These are phyloP conservation scores for Neurospora pannonica DNA, from an alignment of 495 filamentous ascomycete genomes.

Conservation along the genomic window DNA sequence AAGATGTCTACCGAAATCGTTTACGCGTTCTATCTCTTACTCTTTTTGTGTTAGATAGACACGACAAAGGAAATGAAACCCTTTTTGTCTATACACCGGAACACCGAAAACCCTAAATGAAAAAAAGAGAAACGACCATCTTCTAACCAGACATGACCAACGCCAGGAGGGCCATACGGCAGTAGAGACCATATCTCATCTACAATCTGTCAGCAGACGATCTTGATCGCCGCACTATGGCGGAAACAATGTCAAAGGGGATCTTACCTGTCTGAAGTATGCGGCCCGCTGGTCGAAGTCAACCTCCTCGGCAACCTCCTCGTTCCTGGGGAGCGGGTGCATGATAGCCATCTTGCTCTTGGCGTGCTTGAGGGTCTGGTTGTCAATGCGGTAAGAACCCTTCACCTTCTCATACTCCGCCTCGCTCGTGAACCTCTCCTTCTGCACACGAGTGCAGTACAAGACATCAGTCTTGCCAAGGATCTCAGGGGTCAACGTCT, in stretches of 20 bases:
- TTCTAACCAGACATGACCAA: slow-evolving; percentile 63
- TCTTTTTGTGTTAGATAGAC: background rate
- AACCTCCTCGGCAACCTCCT: slow-evolving; percentile 88
- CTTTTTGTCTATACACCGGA: background rate
- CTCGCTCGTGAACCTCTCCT: slow-evolving; percentile 78
- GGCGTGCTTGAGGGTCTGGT: slow-evolving; percentile 79
- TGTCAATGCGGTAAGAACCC: slow-evolving; percentile 79
- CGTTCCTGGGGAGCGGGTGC: slow-evolving; percentile 90
- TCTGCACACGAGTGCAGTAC: slow-evolving; percentile 94
- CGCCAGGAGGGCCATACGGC: slow-evolving; percentile 91
- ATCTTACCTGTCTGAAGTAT: slow-evolving; percentile 95
- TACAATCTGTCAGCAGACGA: slow-evolving; percentile 40
- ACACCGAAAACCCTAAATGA: background rate
- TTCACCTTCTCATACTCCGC: slow-evolving; percentile 78
- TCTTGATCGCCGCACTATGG: background rate
- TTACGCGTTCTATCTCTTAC: slow-evolving; percentile 4
- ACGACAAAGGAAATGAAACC: background rate
- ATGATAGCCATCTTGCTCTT: slow-evolving; percentile 88
- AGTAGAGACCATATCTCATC: slow-evolving; percentile 98
- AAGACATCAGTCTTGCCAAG: slow-evolving; percentile 77
- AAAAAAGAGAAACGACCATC: background rate
- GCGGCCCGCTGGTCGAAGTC: slow-evolving; percentile 95
- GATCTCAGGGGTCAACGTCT: slow-evolving; percentile 75
- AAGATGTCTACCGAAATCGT: background rate
- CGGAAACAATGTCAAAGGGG: background rate